Percentiles rank a stretch among this genome's conserved stretches.
Evolutionary conservation across 2,329 filamentous ascomycete species (phyloP).

Genomic region (Orbilia brochopaga): DNA sequence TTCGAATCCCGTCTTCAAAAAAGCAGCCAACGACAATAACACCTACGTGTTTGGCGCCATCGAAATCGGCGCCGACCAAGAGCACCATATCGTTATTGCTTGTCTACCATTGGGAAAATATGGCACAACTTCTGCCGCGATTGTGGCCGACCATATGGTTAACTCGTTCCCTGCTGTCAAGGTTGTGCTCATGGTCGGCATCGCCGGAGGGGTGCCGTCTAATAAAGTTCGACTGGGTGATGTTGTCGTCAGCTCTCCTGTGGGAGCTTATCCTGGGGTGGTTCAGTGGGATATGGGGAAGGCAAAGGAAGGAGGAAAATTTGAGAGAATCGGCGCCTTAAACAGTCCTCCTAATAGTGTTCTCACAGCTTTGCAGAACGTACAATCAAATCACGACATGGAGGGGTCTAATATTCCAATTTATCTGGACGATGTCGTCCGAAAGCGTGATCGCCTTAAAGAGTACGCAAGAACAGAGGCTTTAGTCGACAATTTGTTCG

Average conservation of each 20-base stretch:
- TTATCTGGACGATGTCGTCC: not conserved
- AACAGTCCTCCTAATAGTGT: not conserved
- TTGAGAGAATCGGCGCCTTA: not conserved
- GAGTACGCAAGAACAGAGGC: too few species aligned
- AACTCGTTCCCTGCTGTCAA: conserved; percentile 23
- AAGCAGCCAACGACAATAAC: conserved; percentile 16
- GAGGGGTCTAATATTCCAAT: not conserved
- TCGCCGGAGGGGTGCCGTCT: conserved; percentile 20
- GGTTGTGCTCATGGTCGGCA: conserved; percentile 26
- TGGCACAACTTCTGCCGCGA: conserved; percentile 8
- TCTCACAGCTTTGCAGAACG: not conserved
- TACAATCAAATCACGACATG: not conserved
- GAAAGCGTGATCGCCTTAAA: too few species aligned
- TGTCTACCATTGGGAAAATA: conserved; percentile 18
- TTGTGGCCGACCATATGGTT: conserved; percentile 9
- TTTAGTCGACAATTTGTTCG: too few species aligned
- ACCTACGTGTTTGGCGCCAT: conserved; percentile 19
- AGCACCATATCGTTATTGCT: conserved; percentile 22
- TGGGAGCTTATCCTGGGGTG: not conserved
- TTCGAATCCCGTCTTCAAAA: not conserved
- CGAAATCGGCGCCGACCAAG: too few species aligned
- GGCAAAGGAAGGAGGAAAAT: not conserved
- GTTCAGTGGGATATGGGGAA: conserved; percentile 33
- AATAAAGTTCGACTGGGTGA: conserved; percentile 20
- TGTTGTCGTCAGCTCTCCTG: conserved; percentile 6